Conservation (phyloP, 1,139 yeast species). For the Kazachstania sp. region DNA sequence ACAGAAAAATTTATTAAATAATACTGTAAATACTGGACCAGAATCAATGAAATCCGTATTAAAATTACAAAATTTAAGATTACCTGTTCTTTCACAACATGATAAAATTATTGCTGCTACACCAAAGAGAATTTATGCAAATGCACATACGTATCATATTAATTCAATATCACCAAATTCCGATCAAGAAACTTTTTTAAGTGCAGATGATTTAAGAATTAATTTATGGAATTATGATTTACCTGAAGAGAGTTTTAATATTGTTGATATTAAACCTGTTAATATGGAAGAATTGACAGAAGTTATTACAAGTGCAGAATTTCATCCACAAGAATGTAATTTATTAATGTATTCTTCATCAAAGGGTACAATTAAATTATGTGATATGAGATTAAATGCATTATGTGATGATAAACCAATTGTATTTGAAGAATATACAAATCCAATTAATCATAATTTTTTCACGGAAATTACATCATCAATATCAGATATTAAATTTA, state of each 20-base stretch:
- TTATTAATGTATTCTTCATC: constrained; percentile 94
- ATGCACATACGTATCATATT: constrained; percentile 97
- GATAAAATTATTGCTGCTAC: constrained; percentile 93
- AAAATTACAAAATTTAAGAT: constrained; percentile 41
- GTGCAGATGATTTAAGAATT: constrained; percentile 91
- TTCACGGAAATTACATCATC: constrained; percentile 96
- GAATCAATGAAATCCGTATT: constrained; percentile 23
- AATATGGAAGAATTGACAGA: constrained; percentile 99
- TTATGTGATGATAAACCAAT: constrained; percentile 87
- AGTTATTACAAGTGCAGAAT: constrained; percentile 96
- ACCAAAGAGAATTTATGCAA: constrained; percentile 84
- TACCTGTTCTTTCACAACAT: constrained; percentile 84
- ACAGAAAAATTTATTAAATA: constrained; percentile 5
- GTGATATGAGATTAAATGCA: constrained; percentile 95
- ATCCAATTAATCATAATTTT: constrained; percentile 87
- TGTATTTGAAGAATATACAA: constrained; percentile 85
- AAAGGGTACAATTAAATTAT: constrained; percentile 89
- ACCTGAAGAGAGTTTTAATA: constrained; percentile 91
- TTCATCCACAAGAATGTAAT: constrained; percentile 90
- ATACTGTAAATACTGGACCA: constrained; percentile 4
- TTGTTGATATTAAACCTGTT: constrained; percentile 95
- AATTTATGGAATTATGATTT: constrained; percentile 93
- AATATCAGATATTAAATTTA: constrained; percentile 88
- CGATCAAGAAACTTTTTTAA: constrained; percentile 91
- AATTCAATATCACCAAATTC: constrained; percentile 91